A percentile compares a stretch with the other conserved stretches of the same genome.
These are phyloP conservation scores for Fraxinus floribunda DNA, from an alignment of 305 asterid genomes.

Conservation along the genomic window DNA sequence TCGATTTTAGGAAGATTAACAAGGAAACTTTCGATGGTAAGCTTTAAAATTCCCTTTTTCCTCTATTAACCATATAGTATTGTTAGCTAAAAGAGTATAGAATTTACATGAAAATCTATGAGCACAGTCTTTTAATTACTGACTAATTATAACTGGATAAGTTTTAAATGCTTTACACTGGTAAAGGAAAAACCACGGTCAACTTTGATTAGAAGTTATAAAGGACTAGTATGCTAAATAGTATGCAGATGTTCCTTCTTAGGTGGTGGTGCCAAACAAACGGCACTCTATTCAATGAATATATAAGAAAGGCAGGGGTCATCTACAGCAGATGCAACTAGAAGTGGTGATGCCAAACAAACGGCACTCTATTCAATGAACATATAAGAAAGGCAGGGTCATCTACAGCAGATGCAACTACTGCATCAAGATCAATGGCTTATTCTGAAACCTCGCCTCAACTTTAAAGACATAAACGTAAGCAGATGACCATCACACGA, in stretches of 20 bases:
- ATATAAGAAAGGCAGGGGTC: not conserved
- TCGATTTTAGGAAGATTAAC: not conserved
- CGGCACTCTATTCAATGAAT: not conserved
- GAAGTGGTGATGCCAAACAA: not conserved
- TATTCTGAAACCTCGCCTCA: not conserved
- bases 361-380: not conserved
- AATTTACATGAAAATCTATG: not conserved
- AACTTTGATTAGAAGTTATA: not conserved
- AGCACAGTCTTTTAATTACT: not conserved
- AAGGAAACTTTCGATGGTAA: not conserved
- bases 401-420: not conserved
- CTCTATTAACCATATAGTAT: not conserved
- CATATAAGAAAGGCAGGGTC: not conserved
- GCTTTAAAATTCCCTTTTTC: not conserved
- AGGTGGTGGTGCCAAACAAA: not conserved
- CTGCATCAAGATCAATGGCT: not conserved
- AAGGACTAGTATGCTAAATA: not conserved
- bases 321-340: not conserved
- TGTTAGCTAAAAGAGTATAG: not conserved
- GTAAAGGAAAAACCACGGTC: not conserved
- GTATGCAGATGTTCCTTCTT: not conserved
- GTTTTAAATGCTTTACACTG: not conserved
- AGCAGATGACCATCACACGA: not conserved
- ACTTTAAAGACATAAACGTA: not conserved
- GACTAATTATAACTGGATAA: not conserved